phyloP scores from a whole-genome alignment of 2,329 filamentous ascomycete genomes.

The Talaromyces sp. region DNA sequence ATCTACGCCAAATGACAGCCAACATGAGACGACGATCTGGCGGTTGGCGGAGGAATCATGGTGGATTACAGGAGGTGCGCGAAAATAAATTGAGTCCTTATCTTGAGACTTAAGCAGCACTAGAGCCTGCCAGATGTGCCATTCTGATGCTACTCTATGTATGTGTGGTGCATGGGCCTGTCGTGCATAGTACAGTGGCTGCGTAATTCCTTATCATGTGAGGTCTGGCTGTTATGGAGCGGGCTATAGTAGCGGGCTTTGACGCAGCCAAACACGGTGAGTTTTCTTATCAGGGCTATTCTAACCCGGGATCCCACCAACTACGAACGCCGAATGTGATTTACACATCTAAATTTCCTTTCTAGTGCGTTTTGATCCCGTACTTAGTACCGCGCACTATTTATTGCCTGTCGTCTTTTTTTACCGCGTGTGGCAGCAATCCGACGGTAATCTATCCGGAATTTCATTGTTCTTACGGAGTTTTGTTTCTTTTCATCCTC shows the following conservation, averaged over 20 bases:
- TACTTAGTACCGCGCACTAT: background rate
- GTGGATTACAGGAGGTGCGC: background rate
- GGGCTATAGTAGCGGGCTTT: background rate
- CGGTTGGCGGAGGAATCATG: background rate
- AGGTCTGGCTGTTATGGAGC: background rate
- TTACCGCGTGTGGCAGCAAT: background rate
- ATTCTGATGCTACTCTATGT: conserved; percentile 1
- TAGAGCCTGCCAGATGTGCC: background rate
- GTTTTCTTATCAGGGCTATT: conserved; percentile 1
- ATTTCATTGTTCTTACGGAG: background rate
- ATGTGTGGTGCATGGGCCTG: background rate
- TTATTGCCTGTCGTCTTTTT: background rate
- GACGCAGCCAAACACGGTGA: background rate
- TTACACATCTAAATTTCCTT: background rate
- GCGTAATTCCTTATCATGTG: background rate
- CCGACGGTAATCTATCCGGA: background rate
- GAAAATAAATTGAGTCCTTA: background rate
- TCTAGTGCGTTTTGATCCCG: background rate
- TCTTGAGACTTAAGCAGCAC: background rate
- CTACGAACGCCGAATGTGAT: background rate
- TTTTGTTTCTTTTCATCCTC: background rate
- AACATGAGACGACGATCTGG: background rate
- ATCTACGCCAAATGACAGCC: background rate
- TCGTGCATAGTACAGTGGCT: background rate
- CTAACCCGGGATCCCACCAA: background rate